Evolutionary conservation across 306 rosid species (phyloP), one percentile per base, ranked within the genome.

Genomic region (Quercus alba): DNA sequence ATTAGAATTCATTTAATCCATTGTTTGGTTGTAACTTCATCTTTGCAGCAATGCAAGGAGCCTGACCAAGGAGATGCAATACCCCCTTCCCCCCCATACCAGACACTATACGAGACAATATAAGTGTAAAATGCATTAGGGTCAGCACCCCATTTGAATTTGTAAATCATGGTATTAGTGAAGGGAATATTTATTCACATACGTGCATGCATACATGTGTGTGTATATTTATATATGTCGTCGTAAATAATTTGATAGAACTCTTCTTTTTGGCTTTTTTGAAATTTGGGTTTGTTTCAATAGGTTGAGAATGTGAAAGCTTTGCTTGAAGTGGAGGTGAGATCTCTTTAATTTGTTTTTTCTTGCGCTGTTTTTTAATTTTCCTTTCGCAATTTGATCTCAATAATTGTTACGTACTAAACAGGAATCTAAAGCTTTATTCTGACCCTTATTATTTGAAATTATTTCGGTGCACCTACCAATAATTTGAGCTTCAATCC

Each of bases 261-360:
- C 56, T 63, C 31, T 13, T 41, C 31, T 21, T 80, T 77, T 62
- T 59, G 55, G 70, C 19, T 75, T 55, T 78, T 69, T 46, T 44
- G 56, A 5, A 33, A 26, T 13, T 30, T 56, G 75, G 15, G 20
- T 14, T 54, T 73, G 13, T 77, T 17, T 19, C 57, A 35, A 5
- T 78, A 94, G 97, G 95, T 93, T 78, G 97, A 94, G 77, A 93
- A 91, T 74, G 91, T 94, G 79, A 94, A 94, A 78, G 99, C 97
- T 72, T 81, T 93, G 84, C 99, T 94, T 58, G 97, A 93, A 83
- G 97, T 94, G 63, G 99, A 94, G 91, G 97, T 93, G 84, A 80
- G 87, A 56, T 71, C 56, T 58, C 15, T 75, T 72, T 33, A 56
- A 55, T 62, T 80, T 76, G 54, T 77, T 5, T 17, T 76, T 20